Conservation (phyloP, 345 rosid genomes). For the Gossypium sturtianum region DNA sequence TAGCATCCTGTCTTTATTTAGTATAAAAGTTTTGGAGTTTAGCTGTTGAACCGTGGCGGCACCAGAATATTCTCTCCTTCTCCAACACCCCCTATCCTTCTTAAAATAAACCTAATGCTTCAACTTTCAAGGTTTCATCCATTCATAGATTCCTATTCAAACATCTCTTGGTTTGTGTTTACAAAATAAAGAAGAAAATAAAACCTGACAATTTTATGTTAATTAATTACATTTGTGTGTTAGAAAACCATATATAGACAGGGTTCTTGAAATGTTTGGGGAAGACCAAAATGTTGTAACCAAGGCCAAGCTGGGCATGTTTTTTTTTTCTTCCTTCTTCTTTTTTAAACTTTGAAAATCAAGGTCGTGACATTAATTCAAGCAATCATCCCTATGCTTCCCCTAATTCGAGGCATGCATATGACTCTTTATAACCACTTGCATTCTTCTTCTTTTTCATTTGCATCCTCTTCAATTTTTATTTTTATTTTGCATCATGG, state of each 20-base stretch:
- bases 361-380: background rate
- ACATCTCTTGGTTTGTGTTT: conserved; percentile 5
- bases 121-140: conserved; percentile 38
- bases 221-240: background rate
- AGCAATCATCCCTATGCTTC: background rate
- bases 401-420: background rate
- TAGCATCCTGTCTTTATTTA: conserved; percentile 40
- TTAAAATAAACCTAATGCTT: conserved; percentile 15
- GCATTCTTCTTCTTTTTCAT: background rate
- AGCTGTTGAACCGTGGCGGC: conserved; percentile 80
- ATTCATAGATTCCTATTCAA: conserved; percentile 19
- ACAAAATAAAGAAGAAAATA: background rate
- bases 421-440: background rate
- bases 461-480: background rate
- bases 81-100: conserved; percentile 30
- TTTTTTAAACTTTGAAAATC: conserved; percentile 21
- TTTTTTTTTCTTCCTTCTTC: conserved; percentile 23
- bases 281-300: conserved; percentile 52
- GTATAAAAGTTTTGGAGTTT: conserved; percentile 53
- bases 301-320: conserved; percentile 30
- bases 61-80: conserved; percentile 86
- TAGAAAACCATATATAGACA: background rate
- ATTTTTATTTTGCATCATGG: no score
- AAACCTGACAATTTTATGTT: background rate
- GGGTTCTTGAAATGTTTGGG: conserved; percentile 10